Evolutionary conservation across 2,329 filamentous ascomycete genomes (phyloP), one percentile per base, ranked within the genome.

Genomic region (Akanthomyces dipterigenus): DNA sequence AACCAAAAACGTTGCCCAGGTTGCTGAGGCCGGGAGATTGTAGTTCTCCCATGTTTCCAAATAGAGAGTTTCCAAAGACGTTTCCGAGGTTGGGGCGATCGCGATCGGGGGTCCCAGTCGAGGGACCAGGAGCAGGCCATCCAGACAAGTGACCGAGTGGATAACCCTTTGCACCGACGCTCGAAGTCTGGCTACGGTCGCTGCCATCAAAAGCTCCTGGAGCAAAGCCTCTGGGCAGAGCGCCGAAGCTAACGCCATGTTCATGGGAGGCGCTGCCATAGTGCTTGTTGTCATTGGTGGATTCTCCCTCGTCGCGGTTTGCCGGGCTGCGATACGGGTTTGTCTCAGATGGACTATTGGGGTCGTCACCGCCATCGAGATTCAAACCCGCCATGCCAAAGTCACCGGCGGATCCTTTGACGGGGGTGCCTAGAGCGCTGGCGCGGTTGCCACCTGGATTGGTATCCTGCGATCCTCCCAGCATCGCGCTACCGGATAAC

Each of bases 301-400:
- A 76, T 49, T 88, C 83, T 50, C 82, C 80, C 8, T 84, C 83
- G 18, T 85, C 83, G 53, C 90, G 84, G 20, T 84, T 82, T 8
- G 89, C 86, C 2, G 95, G 95, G 72, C 93, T 98, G 65, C 93
- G 90, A 71, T 95, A 99, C 1, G 95, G 95, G 70, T 99, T 99
- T 3, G 95, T 98, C 69, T 96, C 91, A 0, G 93, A 95, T 12
- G 95, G 95, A 71, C 93, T 98, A 70, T 91, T 84, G 0, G 90
- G 88, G 62, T 91, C 90, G 48, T 73, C 76, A 60, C 85, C 82
- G 42, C 84, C 80, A 54, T 86, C 85, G 70, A 78, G 80, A 74
- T 75, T 83, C 67, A 82, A 78, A 67, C 83, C 83, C 16, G 82
- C 77, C 82, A 88, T 85, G 49, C 85, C 84, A 67, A 88, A 85